Conservation (phyloP, 768 basidiomycete species). For the Tricholoma flavovirens region DNA sequence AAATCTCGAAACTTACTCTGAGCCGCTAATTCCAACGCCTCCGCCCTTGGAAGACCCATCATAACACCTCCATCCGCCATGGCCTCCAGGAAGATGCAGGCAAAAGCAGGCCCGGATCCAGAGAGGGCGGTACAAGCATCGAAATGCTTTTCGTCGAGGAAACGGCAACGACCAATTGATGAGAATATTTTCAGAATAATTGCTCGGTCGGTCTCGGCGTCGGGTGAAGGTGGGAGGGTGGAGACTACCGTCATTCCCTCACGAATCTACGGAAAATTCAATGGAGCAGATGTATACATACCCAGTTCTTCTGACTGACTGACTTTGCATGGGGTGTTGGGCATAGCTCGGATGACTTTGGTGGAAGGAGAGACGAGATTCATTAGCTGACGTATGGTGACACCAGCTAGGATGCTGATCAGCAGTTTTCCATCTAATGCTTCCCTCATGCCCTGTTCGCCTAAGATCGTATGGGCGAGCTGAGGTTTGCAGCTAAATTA, state of each 20-base stretch:
- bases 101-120: conserved; percentile 96
- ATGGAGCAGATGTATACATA: not conserved
- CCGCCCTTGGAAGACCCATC: conserved; percentile 96
- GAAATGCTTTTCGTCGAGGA: conserved; percentile 97
- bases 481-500: conserved; percentile 86
- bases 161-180: conserved; percentile 91
- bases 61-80: conserved; percentile 99
- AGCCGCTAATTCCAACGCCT: conserved; percentile 91
- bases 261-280: conserved; percentile 63
- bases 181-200: conserved; percentile 94
- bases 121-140: conserved; percentile 97
- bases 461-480: conserved; percentile 68
- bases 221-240: conserved; percentile 48
- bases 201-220: conserved; percentile 53
- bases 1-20: conserved; percentile 59
- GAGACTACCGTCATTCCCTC: conserved; percentile 98
- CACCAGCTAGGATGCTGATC: conserved; percentile 97
- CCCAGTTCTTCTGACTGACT: conserved; percentile 19
- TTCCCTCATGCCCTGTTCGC: conserved; percentile 68
- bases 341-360: conserved; percentile 92
- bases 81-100: conserved; percentile 93
- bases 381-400: conserved; percentile 77
- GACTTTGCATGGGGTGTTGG: conserved; percentile 95
- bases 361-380: conserved; percentile 73
- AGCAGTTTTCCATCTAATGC: conserved; percentile 87